Percentiles rank a stretch among this genome's conserved stretches.
These are phyloP conservation scores for Candida sp. DNA, from an alignment of 1,139 yeast species.

Conservation along the genomic window DNA sequence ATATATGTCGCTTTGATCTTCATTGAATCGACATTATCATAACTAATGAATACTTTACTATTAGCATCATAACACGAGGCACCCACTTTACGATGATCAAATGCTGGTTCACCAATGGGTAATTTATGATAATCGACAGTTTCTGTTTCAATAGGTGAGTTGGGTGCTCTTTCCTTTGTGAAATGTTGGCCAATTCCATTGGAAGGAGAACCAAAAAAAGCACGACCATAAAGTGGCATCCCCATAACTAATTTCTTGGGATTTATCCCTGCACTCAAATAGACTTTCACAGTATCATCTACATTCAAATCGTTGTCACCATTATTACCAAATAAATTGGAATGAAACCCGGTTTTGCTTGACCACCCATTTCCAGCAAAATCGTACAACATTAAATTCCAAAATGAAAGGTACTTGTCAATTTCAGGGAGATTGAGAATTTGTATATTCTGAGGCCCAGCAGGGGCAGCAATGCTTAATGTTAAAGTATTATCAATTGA, in stretches of 20 bases:
- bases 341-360: slow-evolving; percentile 55
- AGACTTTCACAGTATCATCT: slow-evolving; percentile 47
- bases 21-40: slow-evolving; percentile 61
- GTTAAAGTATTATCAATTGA: slow-evolving; percentile 20
- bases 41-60: slow-evolving; percentile 47
- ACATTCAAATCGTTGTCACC: slow-evolving; percentile 46
- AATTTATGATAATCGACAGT: slow-evolving; percentile 52
- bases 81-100: slow-evolving; percentile 52
- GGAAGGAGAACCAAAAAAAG: slow-evolving; percentile 42
- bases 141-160: slow-evolving; percentile 34
- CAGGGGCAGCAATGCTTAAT: slow-evolving; percentile 77
- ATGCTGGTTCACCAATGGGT: slow-evolving; percentile 44
- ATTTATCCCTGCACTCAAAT: slow-evolving; percentile 38
- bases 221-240: slow-evolving; percentile 85
- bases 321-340: slow-evolving; percentile 54
- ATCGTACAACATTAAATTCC: slow-evolving; percentile 94
- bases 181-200: slow-evolving; percentile 41
- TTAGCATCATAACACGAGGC: slow-evolving; percentile 52
- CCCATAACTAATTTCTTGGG: slow-evolving; percentile 68
- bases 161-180: slow-evolving; percentile 27
- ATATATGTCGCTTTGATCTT: slow-evolving; percentile 61
- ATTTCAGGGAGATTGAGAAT: slow-evolving; percentile 46
- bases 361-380: slow-evolving; percentile 77
- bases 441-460: slow-evolving; percentile 44
- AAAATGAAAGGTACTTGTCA: slow-evolving; percentile 57